Evolutionary conservation across 129 eudicot genomes (phyloP), one percentile per base, ranked within the genome.

Genomic region (Oenanthe sinensis): DNA sequence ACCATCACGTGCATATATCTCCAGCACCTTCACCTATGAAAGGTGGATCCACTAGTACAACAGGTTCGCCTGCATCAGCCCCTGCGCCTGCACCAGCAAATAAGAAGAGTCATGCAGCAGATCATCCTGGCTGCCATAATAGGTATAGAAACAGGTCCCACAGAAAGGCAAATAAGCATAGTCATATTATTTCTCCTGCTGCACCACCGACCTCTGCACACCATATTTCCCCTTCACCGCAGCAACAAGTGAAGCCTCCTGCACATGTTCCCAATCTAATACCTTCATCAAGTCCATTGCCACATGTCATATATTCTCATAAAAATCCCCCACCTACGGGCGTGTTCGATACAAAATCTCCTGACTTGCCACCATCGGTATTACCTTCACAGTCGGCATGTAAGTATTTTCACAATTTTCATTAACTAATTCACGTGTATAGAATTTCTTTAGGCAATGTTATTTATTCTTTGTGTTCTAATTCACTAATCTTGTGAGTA

Each of bases 271-370:
- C 82, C 4, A 79, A 84, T 77, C 79, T 45, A 3, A 78, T 81
- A 82, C 90, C 96, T 75, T 85, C 87, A 11, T 85, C 89, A 46
- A 87, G 96, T 49, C 97, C 97, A 19, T 81, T 89, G 79, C 97
- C 95, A 55, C 82, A 82, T 82, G 97, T 86, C 47, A 91, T 88
- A n/a, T 84, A 86, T 76, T 88, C 89, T 74, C 91, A 82, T 65
- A 83, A 46, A 76, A 85, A 37, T 6, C 91, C 97, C 65, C 99
- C 96, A 26, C 77, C 96, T 62, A 81, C 74, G 49, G 78, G 88
- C 77, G 91, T 76, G 75, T 76, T 67, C 75, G 84, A 82, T 74
- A 81, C 92, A 75, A 86, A 88, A 81, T 91, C 97, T 63, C 89
- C 90, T 24, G 86, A 89, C 79, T 67, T 77, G 33, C 71, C 84